Percentiles rank a stretch among this genome's conserved stretches.
Evolutionary conservation across 1,284 basidiomycete genomes (phyloP).

Genomic region (Malassezia yamatoensis): DNA sequence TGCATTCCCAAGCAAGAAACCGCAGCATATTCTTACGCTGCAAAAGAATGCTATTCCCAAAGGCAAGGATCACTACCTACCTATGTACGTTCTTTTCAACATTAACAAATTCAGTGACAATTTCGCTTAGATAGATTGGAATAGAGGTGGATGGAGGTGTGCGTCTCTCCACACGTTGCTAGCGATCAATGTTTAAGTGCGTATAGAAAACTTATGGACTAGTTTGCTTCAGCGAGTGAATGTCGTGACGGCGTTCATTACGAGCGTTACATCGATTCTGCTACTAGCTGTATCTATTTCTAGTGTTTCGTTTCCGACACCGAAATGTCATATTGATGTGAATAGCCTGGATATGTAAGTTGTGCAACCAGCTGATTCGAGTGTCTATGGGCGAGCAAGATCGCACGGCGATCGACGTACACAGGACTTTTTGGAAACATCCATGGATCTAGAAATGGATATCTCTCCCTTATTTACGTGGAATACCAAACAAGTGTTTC

Average conservation of each 20-base stretch:
- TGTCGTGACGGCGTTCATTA: constrained; percentile 58
- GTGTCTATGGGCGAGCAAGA: constrained; percentile 18
- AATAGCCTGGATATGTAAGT: constrained; percentile 59
- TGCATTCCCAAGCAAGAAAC: constrained; percentile 38
- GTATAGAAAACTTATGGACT: not conserved
- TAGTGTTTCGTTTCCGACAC: constrained; percentile 20
- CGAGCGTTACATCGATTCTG: constrained; percentile 56
- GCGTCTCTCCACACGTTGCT: not conserved
- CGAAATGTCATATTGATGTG: constrained; percentile 57
- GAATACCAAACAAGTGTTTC: constrained; percentile 87
- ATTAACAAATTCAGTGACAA: constrained; percentile 20
- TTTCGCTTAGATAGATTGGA: constrained; percentile 14
- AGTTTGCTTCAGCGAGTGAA: constrained; percentile 60
- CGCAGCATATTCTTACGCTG: constrained; percentile 41
- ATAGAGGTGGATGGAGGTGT: constrained; percentile 1
- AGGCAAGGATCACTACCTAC: constrained; percentile 40
- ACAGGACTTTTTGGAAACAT: constrained; percentile 34
- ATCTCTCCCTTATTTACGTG: constrained; percentile 72
- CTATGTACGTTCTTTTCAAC: constrained; percentile 23
- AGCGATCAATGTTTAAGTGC: constrained; percentile 12
- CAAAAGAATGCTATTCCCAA: constrained; percentile 44
- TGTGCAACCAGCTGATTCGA: constrained; percentile 11
- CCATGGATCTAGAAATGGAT: constrained; percentile 53
- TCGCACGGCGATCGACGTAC: constrained; percentile 33
- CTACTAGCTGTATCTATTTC: constrained; percentile 47